Conservation (phyloP, 345 rosid species). For the Zanthoxylum bungeanum region DNA sequence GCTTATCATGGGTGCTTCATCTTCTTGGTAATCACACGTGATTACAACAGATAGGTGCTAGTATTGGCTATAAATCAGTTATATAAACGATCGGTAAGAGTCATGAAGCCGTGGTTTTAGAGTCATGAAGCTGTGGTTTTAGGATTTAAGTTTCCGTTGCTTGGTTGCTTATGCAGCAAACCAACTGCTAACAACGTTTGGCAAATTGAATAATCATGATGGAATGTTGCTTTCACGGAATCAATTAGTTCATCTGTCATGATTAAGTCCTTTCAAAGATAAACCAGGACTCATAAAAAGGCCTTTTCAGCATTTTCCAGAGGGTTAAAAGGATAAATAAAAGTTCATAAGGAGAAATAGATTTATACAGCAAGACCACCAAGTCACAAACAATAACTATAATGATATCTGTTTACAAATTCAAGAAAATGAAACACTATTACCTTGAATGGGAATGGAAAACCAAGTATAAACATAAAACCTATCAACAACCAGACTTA, state of each 20-base stretch:
- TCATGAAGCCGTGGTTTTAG: no score
- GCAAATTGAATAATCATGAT: not conserved
- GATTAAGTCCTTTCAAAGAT: not conserved
- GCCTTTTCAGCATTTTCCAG: not conserved
- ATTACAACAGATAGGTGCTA: slow-evolving; percentile 14
- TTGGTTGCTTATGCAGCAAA: not conserved
- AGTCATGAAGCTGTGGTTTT: no score
- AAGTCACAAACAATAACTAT: not conserved
- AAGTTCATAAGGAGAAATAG: no score
- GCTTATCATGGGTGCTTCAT: no score
- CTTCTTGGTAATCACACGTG: slow-evolving; percentile 23
- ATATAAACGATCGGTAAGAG: no score
- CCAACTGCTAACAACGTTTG: not conserved
- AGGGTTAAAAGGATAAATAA: not conserved
- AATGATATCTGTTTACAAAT: slow-evolving; percentile 9
- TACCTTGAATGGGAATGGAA: not conserved
- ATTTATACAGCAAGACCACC: not conserved
- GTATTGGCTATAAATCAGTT: slow-evolving; percentile 9
- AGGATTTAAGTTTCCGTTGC: not conserved
- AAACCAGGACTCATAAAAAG: no score
- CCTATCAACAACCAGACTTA: slow-evolving; percentile 5
- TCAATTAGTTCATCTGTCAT: not conserved
- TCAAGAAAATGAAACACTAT: not conserved
- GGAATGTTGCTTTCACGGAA: not conserved
- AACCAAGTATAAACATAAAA: not conserved